These are phyloP conservation scores for Boletus tylopilopsis DNA, from an alignment of 768 basidiomycete genomes.

Conservation along the genomic window DNA sequence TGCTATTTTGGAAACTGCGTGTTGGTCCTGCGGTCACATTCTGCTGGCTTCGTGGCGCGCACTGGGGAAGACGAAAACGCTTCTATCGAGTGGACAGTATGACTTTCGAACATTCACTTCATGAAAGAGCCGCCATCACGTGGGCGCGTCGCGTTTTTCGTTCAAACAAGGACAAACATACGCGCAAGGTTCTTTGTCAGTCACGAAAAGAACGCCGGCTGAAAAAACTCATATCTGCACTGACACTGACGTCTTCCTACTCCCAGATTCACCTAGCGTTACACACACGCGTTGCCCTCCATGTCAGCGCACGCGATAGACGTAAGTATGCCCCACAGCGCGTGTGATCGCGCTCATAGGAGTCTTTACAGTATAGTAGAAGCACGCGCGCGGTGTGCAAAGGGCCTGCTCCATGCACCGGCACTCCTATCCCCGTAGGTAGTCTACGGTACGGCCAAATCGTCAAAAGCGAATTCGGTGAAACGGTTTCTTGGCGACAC, in stretches of 20 bases:
- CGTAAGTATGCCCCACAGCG: constrained; percentile 13
- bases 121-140: too few relatives aligned
- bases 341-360: constrained; percentile 4
- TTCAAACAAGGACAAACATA: constrained; percentile 22
- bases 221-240: neutral
- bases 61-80: too few relatives aligned
- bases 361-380: constrained; percentile 60
- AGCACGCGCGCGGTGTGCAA: constrained; percentile 67
- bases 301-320: constrained; percentile 31
- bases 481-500: constrained; percentile 72
- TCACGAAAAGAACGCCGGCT: neutral
- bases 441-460: constrained; percentile 64
- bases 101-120: too few relatives aligned
- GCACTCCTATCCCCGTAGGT: constrained; percentile 48
- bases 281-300: neutral
- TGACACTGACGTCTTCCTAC: neutral
- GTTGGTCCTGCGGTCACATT: too few relatives aligned
- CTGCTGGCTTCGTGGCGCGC: too few relatives aligned
- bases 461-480: constrained; percentile 44
- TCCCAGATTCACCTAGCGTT: too few relatives aligned
- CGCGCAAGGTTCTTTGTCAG: neutral
- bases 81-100: neutral
- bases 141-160: constrained; percentile 21
- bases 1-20: too few relatives aligned
- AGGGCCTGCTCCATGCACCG: constrained; percentile 58